phyloP scores from a whole-genome alignment of 306 rosid genomes.

The Cotoneaster glaucophyllus region DNA sequence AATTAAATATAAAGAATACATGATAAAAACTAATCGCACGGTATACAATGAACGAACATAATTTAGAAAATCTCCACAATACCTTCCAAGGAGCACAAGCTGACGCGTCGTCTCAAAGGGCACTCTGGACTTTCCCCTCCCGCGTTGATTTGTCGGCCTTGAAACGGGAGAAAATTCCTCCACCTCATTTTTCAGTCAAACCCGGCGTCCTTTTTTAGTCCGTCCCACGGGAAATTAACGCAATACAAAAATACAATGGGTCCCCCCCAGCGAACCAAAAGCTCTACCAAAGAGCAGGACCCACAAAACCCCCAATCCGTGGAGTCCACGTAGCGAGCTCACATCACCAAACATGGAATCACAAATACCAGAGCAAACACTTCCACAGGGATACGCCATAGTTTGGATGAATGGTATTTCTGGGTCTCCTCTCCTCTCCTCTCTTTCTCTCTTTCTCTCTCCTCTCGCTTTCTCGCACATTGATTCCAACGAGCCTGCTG shows the following conservation, averaged over 20 bases:
- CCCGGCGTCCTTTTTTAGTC: not conserved
- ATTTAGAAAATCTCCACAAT: not conserved
- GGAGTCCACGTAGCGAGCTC: constrained; percentile 1
- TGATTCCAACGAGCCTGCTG: not conserved
- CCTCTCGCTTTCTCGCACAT: not conserved
- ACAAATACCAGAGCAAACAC: not conserved
- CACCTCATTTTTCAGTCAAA: not conserved
- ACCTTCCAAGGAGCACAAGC: not conserved
- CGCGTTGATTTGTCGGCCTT: not conserved
- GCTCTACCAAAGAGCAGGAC: not conserved
- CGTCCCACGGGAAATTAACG: constrained; percentile 1
- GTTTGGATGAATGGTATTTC: constrained; percentile 5
- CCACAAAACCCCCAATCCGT: accelerated
- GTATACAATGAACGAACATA: too few species aligned
- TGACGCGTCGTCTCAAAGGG: not conserved
- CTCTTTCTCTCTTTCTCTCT: not conserved
- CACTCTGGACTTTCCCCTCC: not conserved
- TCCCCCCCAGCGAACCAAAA: not conserved
- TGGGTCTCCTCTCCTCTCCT: not conserved
- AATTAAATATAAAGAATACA: too few species aligned
- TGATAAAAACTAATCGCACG: too few species aligned
- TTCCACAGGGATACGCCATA: too few species aligned
- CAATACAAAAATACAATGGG: not conserved
- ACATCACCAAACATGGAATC: not conserved
- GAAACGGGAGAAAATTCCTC: not conserved